Base-by-base conservation (phyloP, 1,284 basidiomycete species). In the Phylloporus sp. region DNA sequence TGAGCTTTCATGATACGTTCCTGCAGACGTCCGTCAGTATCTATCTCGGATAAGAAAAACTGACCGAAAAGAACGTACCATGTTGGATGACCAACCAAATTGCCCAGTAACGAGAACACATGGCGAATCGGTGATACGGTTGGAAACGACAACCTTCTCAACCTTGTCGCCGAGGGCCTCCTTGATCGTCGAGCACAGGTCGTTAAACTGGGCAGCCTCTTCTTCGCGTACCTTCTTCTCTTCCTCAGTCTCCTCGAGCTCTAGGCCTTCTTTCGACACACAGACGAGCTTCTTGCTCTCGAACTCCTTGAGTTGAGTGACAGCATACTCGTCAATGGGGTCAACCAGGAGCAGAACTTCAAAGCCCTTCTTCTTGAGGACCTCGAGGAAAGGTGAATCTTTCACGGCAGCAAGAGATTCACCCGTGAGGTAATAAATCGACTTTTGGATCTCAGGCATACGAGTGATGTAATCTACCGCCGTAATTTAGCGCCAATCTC, bases 1-100 rank as follows among this genome's bases (percentile, higher is more conserved):
- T 99, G 98, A 22, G 97, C 96, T 84, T 98, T 98, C 98, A 99
- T 99, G 86, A 99, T 98, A 79, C 97, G 93, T 82, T 98, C 95
- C 88, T 89, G 70, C 56, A 67, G 5, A 64, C 32, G 20, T 58
- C 29, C 44, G 15, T 58, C 61, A 72, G 70, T 47, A 22, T 32
- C 31, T 18, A 44, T 31, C 29, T 44, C 32, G 2, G 13, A n/a
- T 56, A 40, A 26, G 6, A 17, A 6, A 0, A 37, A 15, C n/a
- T n/a, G n/a, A n/a, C n/a, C n/a, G n/a, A n/a, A 37, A 28, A 39
- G 7, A 18, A 79, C 84, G 31, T 66, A 88, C 91, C 96, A 98
- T 98, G 89, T 98, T 98, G 69, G 96, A 96, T 54, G 96, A 98
- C 98, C 98, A 99, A 66, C 97, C 96, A 79, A 98, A 99, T 79